A percentile compares a stretch with the other conserved stretches of the same genome.
Conservation (phyloP, 768 basidiomycete species). For the Lentinula sp. region DNA sequence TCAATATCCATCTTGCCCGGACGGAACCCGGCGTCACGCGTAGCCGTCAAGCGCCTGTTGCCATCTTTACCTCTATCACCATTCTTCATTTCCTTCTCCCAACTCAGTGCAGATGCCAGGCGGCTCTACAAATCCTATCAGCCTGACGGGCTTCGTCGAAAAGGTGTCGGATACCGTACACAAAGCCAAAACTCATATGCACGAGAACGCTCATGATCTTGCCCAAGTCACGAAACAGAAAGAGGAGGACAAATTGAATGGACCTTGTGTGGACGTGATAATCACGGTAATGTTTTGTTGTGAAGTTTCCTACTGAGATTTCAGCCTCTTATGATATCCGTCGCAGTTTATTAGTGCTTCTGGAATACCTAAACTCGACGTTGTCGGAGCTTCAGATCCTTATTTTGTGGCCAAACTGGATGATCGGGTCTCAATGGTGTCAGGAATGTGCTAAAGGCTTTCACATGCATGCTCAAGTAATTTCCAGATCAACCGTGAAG, state of each 20-base stretch:
- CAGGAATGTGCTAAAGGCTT: conserved; percentile 17
- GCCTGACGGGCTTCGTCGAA: conserved; percentile 27
- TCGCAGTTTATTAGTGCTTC: conserved; percentile 65
- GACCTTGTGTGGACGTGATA: conserved; percentile 49
- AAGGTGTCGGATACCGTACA: conserved; percentile 17
- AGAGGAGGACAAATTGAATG: conserved; percentile 27
- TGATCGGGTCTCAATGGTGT: conserved; percentile 58
- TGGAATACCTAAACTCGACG: conserved; percentile 64
- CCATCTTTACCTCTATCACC: background rate
- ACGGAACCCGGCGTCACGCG: background rate
- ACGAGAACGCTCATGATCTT: conserved; percentile 23
- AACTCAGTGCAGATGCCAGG: conserved; percentile 41
- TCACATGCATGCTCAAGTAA: background rate
- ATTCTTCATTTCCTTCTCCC: background rate
- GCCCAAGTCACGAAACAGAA: conserved; percentile 25
- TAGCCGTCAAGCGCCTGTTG: background rate
- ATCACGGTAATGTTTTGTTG: conserved; percentile 37
- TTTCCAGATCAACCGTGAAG: conserved; percentile 58
- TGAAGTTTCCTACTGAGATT: background rate
- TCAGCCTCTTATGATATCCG: background rate
- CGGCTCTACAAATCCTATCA: conserved; percentile 50
- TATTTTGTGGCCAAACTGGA: conserved; percentile 70
- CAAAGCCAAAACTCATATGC: conserved; percentile 16
- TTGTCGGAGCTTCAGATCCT: conserved; percentile 59
- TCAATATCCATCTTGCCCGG: no score